phyloP scores from a whole-genome alignment of 2,329 filamentous ascomycete species.

The Amphichorda felina region DNA sequence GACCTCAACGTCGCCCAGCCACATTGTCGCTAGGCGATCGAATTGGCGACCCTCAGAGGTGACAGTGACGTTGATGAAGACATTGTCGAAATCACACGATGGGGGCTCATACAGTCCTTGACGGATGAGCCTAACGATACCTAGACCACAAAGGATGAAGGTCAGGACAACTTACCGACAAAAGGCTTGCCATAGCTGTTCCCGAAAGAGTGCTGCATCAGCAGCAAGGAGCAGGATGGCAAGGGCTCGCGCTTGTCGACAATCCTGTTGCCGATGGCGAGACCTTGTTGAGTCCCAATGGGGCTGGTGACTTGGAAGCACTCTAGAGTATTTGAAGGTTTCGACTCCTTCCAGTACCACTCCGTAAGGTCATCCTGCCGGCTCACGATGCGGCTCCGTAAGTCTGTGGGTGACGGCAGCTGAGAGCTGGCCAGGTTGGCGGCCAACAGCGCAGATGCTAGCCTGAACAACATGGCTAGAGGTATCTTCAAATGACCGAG shows the following conservation, averaged over 20 bases:
- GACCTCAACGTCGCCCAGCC: constrained; percentile 66
- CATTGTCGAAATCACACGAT: constrained; percentile 57
- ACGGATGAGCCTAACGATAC: too few species aligned
- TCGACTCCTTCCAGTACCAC: too few species aligned
- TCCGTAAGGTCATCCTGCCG: too few species aligned
- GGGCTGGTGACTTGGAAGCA: constrained; percentile 62
- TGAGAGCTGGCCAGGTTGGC: too few species aligned
- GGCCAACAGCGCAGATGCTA: too few species aligned
- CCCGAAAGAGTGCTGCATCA: constrained; percentile 63
- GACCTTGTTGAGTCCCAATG: constrained; percentile 37
- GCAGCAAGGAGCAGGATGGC: constrained; percentile 33
- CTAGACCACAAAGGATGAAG: too few species aligned
- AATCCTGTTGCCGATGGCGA: constrained; percentile 6
- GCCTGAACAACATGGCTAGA: too few species aligned
- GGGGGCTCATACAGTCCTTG: constrained; percentile 55
- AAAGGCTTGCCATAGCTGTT: constrained; percentile 64
- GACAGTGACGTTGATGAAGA: constrained; percentile 66
- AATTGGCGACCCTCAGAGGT: constrained; percentile 61
- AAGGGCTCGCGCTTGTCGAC: constrained; percentile 1
- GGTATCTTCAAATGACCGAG: too few species aligned
- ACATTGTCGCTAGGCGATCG: constrained; percentile 67
- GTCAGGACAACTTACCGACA: constrained; percentile 55
- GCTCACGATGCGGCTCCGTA: neutral
- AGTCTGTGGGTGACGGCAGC: neutral
- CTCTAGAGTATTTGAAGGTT: constrained; percentile 18